Evolutionary conservation across 2,329 filamentous ascomycete genomes (phyloP), one percentile per base, ranked within the genome.

Genomic region (Periconia sp.): DNA sequence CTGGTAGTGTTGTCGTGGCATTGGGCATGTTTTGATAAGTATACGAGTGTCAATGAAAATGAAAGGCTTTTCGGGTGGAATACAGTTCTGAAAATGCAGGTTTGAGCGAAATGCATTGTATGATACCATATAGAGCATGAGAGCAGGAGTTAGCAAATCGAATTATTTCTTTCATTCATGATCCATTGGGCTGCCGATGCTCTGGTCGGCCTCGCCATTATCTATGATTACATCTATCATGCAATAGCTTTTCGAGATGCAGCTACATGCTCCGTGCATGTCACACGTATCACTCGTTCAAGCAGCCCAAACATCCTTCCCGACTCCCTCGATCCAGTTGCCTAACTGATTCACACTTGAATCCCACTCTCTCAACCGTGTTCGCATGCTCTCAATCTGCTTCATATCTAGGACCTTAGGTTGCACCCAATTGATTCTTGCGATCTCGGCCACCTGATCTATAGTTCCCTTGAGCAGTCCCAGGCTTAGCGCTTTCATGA

Each of bases 401-500:
- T 84, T 85, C 84, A 92, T 90, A 71, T 97, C 94, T 56, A 99
- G 76, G 22, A 99, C 92, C 81, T 97, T 97, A 16, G 94, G 94
- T 76, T 99, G 94, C 46, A 99, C 94, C 94, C 94, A 99, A 63
- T 92, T 92, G 73, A 99, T 96, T 68, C 92, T 85, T 30, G 94
- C 94, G 56, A 97, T 85, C 72, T 92, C 87, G 34, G 90, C 90
- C 22, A 99, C 94, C 75, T 99, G 92, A 70, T 99, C 94, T 61
- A 99, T 97, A 43, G 88, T 94, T 32, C 94, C 94, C 57, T 87
- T 83, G 57, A 99, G 77, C 57, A 99, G 78, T 1, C 94, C 94
- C 58, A 99, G 74, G 65, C 92, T 96, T 61, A 99, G 75, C n/a
- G 94, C 94, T 79, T 96, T 97, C 94, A 99, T 99, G 63, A 99